Conservation (phyloP, 805 yeast genomes). For the Hanseniaspora taiwanica region DNA sequence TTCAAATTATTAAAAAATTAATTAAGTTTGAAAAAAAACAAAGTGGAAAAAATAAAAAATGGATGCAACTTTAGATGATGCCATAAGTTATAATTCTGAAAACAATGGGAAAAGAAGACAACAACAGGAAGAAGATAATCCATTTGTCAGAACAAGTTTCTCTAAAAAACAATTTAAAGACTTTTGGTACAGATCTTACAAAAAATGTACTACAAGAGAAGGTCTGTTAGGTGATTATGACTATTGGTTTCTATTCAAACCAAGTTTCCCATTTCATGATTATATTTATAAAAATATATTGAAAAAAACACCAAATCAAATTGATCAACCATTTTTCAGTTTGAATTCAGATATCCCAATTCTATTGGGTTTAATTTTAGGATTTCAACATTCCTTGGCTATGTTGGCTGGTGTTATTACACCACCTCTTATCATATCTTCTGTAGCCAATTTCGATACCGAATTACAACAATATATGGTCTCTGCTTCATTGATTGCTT, state of each 20-base stretch:
- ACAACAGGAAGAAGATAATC: slow-evolving; percentile 4
- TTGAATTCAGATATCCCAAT: slow-evolving; percentile 70
- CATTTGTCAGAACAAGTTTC: slow-evolving; percentile 4
- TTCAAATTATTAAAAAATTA: no score
- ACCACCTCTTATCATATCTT: slow-evolving; percentile 66
- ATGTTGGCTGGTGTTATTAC: slow-evolving; percentile 87
- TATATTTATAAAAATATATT: slow-evolving; percentile 12
- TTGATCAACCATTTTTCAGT: slow-evolving; percentile 67
- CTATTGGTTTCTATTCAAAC: slow-evolving; percentile 67
- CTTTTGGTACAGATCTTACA: slow-evolving; percentile 9
- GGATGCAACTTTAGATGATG: no score
- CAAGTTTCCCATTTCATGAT: slow-evolving; percentile 53
- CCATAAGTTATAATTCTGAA: no score
- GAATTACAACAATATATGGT: slow-evolving; percentile 47
- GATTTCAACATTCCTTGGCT: slow-evolving; percentile 77
- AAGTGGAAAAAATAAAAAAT: no score
- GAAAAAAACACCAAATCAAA: slow-evolving; percentile 28
- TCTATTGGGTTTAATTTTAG: slow-evolving; percentile 58
- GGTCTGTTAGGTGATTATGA: slow-evolving; percentile 84
- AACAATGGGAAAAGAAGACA: no score
- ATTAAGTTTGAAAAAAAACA: no score
- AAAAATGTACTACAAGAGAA: slow-evolving; percentile 55
- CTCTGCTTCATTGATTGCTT: slow-evolving; percentile 58
- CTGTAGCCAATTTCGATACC: slow-evolving; percentile 43
- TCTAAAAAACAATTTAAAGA: slow-evolving; percentile 2